Percentiles rank a stretch among this genome's conserved stretches.
Conservation (phyloP, 1,139 yeast species). For the Yamadazyma songkhlaensis region DNA sequence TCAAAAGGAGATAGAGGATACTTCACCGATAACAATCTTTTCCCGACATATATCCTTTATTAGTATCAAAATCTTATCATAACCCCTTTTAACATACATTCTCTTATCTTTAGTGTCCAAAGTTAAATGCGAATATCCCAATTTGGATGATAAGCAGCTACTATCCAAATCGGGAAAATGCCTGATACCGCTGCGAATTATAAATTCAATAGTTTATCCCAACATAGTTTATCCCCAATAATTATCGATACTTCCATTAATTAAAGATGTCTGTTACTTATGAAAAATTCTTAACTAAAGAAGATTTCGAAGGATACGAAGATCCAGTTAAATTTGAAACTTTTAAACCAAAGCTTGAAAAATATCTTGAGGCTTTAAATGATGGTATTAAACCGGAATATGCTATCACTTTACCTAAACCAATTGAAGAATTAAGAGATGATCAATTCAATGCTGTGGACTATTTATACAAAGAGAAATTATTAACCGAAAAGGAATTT, state of each 20-base stretch:
- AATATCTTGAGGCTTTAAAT: conserved; percentile 43
- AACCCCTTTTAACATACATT: neutral
- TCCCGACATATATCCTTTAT: too few relatives aligned
- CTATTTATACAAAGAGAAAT: conserved; percentile 39
- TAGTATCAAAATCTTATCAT: too few relatives aligned
- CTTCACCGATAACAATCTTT: too few relatives aligned
- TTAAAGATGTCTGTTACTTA: conserved; percentile 8
- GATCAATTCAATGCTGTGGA: conserved; percentile 46
- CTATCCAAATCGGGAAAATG: neutral
- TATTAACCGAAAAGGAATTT: conserved; percentile 44
- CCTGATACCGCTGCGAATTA: neutral
- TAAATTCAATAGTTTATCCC: neutral
- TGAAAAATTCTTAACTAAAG: conserved; percentile 29
- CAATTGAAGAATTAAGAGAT: conserved; percentile 33
- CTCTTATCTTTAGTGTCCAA: too few relatives aligned
- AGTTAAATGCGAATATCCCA: too few relatives aligned
- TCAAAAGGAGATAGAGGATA: too few relatives aligned
- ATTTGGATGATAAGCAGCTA: conserved; percentile 1
- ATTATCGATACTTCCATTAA: too few relatives aligned
- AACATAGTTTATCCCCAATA: too few relatives aligned
- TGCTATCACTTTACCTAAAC: conserved; percentile 33
- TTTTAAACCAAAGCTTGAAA: conserved; percentile 50
- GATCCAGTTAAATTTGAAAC: conserved; percentile 31
- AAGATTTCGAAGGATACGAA: conserved; percentile 33
- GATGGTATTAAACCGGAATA: conserved; percentile 41